phyloP scores from a whole-genome alignment of 345 rosid genomes.

The Hibiscus mutabilis region DNA sequence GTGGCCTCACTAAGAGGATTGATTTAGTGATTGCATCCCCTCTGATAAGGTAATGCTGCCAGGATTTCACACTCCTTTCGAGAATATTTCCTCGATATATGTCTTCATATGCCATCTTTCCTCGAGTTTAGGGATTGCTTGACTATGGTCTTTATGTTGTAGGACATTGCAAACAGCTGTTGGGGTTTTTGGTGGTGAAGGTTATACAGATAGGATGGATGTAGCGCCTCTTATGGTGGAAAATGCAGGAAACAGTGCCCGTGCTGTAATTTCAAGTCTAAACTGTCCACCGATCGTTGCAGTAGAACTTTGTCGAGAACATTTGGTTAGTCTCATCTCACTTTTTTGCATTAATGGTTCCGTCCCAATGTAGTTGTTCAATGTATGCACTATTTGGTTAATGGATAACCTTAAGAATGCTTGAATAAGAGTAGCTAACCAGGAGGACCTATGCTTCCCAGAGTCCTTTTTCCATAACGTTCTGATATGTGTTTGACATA shows the following conservation, averaged over 20 bases:
- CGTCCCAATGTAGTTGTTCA: neutral
- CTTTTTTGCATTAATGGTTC: neutral
- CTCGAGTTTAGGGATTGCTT: no score
- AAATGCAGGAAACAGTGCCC: conserved; percentile 75
- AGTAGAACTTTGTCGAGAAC: conserved; percentile 88
- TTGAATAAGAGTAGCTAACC: no score
- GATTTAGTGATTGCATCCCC: conserved; percentile 85
- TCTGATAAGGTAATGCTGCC: conserved; percentile 54
- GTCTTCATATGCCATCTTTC: neutral
- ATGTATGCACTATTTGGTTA: neutral
- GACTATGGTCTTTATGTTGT: conserved; percentile 16
- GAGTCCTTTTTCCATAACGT: no score
- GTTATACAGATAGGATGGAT: conserved; percentile 55
- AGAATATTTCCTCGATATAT: neutral
- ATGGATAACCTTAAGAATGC: no score
- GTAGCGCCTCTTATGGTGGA: conserved; percentile 78
- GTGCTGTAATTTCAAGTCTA: conserved; percentile 74
- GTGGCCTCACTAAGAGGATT: conserved; percentile 68
- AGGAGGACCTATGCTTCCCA: no score
- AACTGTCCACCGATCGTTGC: conserved; percentile 72
- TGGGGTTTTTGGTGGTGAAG: conserved; percentile 90
- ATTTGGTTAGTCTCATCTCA: conserved; percentile 47
- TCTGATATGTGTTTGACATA: no score
- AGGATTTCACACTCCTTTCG: neutral
- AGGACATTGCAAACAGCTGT: conserved; percentile 96